Evolutionary conservation across 441 rosid genomes (phyloP), one percentile per base, ranked within the genome.

Genomic region (Euphorbia schlechtendalii): DNA sequence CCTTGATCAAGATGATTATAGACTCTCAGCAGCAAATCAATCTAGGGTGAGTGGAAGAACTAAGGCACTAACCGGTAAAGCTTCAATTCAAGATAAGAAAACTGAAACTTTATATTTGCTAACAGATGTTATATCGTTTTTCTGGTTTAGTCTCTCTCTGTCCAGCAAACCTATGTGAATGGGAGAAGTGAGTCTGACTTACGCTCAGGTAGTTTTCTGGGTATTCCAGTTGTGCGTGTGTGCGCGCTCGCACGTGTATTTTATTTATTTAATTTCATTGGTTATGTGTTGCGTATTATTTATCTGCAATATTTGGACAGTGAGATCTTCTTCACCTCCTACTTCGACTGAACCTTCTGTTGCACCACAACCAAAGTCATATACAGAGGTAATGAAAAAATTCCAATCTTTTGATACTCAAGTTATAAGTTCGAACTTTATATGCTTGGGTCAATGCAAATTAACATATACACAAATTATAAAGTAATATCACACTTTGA

Each of bases 331-430:
- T 51, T 79, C 87, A 8, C 97, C 87, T 10, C 89, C 88, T 51
- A 69, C 70, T 34, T 65, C 81, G 43, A 70, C 72, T 25, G 89
- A 86, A 64, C 81, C 89, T 43, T 66, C 90, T 63, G 68, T 51
- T 15, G 83, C 96, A n/a, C 86, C 97, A 57, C 97, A 88, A 61
- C 89, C 96, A 1, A 87, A 87, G 82, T 93, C 99, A 58, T 90
- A 86, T 68, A 86, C 82, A 95, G 99, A 93, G 86, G 97, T 84
- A 73, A 79, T 65, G 41, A 27, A 54, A 25, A 55, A 32, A 12
- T 46, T 46, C 14, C 18, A 46, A 56, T 30, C n/a, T 36, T 67
- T 8, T 59, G 60, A 46, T 14, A 59, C 30, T 67, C 62, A 22
- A 53, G 15, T 21, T 11, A 53, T n/a, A 18, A 4, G 24, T 53